These are phyloP conservation scores for Ammopiptanthus mongolicus DNA, from an alignment of 306 rosid species.

Conservation along the genomic window DNA sequence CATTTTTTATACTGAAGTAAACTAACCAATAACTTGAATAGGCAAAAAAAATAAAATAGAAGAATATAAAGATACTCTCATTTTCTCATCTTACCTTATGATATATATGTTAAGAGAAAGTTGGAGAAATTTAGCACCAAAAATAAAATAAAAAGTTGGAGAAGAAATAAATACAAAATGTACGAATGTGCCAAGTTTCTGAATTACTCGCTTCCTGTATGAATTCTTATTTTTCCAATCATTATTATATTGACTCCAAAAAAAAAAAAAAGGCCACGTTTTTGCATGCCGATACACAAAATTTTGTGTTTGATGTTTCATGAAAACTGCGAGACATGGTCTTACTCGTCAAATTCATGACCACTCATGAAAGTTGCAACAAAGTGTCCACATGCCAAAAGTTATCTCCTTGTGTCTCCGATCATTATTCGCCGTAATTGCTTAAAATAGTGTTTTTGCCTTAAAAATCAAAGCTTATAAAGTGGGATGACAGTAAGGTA, in stretches of 20 bases:
- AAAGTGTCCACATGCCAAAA: constrained; percentile 28
- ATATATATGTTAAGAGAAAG: no score
- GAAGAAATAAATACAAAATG: no score
- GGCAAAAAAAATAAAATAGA: no score
- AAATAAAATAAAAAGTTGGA: no score
- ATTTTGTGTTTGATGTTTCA: constrained; percentile 16
- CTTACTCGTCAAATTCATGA: constrained; percentile 38
- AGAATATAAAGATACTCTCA: no score
- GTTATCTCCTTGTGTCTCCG: constrained; percentile 30
- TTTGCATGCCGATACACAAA: constrained; percentile 8
- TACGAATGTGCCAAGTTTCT: constrained; percentile 4
- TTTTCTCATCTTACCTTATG: no score
- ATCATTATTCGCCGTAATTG: constrained; percentile 36
- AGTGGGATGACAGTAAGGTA: constrained; percentile 26
- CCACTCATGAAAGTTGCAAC: constrained; percentile 43
- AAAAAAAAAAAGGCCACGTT: not conserved
- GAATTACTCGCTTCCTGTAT: not conserved
- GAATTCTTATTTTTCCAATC: not conserved
- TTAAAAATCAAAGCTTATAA: constrained; percentile 3
- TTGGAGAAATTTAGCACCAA: no score
- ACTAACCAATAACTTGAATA: no score
- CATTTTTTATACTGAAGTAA: no score
- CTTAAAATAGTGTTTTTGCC: constrained; percentile 22
- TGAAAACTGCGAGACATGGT: constrained; percentile 11
- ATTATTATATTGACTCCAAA: not conserved